Conservation (phyloP, 2,329 filamentous ascomycete species). For the Knufia fluminis region DNA sequence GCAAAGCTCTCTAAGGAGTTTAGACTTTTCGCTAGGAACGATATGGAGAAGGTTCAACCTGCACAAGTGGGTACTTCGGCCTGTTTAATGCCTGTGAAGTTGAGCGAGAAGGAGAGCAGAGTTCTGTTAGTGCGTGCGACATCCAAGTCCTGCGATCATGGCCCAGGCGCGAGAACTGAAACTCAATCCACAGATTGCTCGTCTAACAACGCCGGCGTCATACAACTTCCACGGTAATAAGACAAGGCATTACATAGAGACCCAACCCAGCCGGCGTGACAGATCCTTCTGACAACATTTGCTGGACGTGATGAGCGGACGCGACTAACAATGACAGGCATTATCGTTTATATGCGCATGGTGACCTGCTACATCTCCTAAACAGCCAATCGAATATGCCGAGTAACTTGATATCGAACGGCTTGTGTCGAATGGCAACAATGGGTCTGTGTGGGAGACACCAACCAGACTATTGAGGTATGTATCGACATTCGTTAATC, state of each 20-base stretch:
- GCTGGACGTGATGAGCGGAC: neutral
- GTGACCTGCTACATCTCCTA: neutral
- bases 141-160: neutral
- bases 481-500: constrained; percentile 5
- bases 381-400: neutral
- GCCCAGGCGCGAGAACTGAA: too few species aligned
- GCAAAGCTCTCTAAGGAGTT: too few species aligned
- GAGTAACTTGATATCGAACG: neutral
- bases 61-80: neutral
- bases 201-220: too few species aligned
- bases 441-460: neutral
- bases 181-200: too few species aligned
- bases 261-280: neutral
- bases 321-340: neutral
- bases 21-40: constrained; percentile 1
- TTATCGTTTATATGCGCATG: neutral
- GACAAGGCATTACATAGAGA: neutral
- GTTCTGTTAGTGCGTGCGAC: neutral
- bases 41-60: too few species aligned
- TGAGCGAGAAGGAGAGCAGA: neutral
- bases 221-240: neutral
- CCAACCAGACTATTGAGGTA: neutral
- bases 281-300: neutral
- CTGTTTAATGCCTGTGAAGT: neutral
- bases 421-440: constrained; percentile 1